Base-by-base conservation (phyloP, 345 rosid species). In the Gossypium stocksii region DNA sequence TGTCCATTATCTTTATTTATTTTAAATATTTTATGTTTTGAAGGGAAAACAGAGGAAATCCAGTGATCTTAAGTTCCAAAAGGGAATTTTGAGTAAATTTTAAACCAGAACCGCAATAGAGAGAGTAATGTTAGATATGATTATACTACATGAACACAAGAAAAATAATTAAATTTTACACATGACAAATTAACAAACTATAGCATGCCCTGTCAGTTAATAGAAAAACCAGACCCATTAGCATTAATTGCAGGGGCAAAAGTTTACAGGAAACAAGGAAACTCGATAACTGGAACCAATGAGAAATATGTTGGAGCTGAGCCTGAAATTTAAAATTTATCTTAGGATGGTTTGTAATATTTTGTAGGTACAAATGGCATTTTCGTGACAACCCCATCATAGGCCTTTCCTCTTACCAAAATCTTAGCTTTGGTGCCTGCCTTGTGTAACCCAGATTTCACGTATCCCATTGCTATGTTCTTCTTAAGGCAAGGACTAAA, bases 391-490 rank as follows among this genome's bases (percentile, higher is more conserved):
- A 76, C 81, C 2, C 95, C 98, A 76, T 96, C 98, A 19, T 93
- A 87, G 49, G 86, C 86, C 83, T 96, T 96, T 61, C 97, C 97
- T 78, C 97, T 91, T 29, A 96, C 86, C 74, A 88, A 58, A 60
- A 96, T 79, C 83, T 96, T 91, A 51, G 89, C 89, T 73, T 90
- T 90, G 74, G 95, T 89, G 58, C 98, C 97, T 0, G 73, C 80
- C 81, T 96, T 96, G 87, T 96, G 99, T 38, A 66, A 77, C 67
- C 98, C 99, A 0, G 99, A 93, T 74, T 93, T 93, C 70, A 96
- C 98, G 8, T 93, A 96, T 41, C 99, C 97, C 99, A 96, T 96
- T 38, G 97, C 89, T 65, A 96, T 89, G 86, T 93, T 93, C 90
- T 91, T 93, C 97, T 93, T 93, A 52, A 93, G 84, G 91, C 94